A percentile compares a stretch with the other conserved stretches of the same genome.
phyloP scores from a whole-genome alignment of 2,329 filamentous ascomycete species.

The Monosporascus sp. region DNA sequence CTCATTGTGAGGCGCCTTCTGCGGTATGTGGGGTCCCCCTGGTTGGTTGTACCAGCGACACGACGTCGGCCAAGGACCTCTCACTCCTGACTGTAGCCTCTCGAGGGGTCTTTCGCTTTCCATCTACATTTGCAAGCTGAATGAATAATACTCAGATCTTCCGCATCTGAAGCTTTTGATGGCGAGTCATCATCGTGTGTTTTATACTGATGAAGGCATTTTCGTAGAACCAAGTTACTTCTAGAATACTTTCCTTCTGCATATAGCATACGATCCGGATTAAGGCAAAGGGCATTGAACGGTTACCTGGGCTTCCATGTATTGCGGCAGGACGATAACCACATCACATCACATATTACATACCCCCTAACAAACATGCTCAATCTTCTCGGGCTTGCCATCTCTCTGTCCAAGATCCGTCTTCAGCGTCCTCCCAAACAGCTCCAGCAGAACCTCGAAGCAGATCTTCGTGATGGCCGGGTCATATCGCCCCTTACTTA shows the following conservation, averaged over 20 bases:
- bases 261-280: no score
- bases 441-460: slow-evolving; percentile 83
- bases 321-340: no score
- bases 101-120: background rate
- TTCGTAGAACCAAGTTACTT: no score
- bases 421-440: slow-evolving; percentile 75
- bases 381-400: slow-evolving; percentile 56
- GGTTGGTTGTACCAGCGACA: background rate
- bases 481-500: slow-evolving; percentile 91
- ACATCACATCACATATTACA: background rate
- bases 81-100: background rate
- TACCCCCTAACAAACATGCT: slow-evolving; percentile 62
- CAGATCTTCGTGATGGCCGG: slow-evolving; percentile 81
- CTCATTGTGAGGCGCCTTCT: background rate
- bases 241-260: no score
- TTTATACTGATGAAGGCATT: background rate
- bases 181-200: background rate
- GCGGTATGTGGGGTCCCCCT: background rate
- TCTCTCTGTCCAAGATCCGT: slow-evolving; percentile 69
- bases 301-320: no score
- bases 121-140: background rate
- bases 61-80: background rate
- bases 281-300: no score
- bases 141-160: no score
- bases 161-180: no score